Evolutionary conservation across 129 eudicot species (phyloP), one percentile per base, ranked within the genome.

Genomic region (Chrysanthemum makinoi): DNA sequence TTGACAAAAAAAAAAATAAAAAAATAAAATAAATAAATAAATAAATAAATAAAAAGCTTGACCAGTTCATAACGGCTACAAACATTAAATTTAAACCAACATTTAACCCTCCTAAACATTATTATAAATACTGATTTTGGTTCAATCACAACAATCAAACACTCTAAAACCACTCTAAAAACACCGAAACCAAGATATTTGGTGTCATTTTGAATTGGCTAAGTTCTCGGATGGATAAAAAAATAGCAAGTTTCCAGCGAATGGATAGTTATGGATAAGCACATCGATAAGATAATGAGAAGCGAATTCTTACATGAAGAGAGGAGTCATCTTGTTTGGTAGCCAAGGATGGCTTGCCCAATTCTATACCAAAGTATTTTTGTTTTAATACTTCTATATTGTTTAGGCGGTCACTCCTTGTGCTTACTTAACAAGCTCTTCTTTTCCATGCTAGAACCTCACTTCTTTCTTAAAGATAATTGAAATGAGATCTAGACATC

Each of bases 281-380:
- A 56, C 17, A 56, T 11, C 13, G 39, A 22, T 14, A 19, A 20
- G 65, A 22, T 1, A 22, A 60, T 22, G 6, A 24, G 16, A 4
- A 60, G 65, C 26, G 44, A 56, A n/a, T 22, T 60, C 65, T 60
- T 60, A 60, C 44, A 60, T 60, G 65, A 60, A 60, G 16, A 24
- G 65, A 60, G 0, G 39, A 24, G 16, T 2, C 6, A 1, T 60
- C 39, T 20, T 60, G 44, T 60, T 60, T 43, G 18, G 52, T 64
- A 64, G 69, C 52, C 69, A 64, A 64, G 69, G 69, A 64, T 63
- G 52, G 35, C 68, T 63, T 63, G 68, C 69, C 53, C 24, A 18
- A 43, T 44, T 53, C 13, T 16, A 2, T 30, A 7, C 30, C 19
- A 30, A 62, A 62, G 66, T 62, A 62, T 26, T 62, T 5, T 2